Evolutionary conservation across 768 basidiomycete genomes (phyloP).

Genomic region (Rubroboletus satanas): DNA sequence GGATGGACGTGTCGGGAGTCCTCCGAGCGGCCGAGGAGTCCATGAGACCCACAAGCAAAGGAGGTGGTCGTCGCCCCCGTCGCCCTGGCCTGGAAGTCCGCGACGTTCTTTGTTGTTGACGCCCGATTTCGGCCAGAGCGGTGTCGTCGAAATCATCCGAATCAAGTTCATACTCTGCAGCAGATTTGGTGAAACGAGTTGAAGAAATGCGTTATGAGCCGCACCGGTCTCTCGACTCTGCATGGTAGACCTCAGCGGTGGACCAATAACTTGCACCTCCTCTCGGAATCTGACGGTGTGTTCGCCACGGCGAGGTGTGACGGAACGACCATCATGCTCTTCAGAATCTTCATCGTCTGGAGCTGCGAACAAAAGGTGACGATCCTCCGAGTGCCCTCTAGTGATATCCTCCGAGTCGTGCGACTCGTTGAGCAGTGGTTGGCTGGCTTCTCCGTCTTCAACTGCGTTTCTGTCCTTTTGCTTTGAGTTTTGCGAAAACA

Average conservation of each 20-base stretch:
- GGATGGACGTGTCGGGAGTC: conserved; percentile 55
- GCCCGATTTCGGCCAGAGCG: conserved; percentile 29
- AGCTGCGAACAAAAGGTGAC: conserved; percentile 48
- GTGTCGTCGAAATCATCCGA: conserved; percentile 73
- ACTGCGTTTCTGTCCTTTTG: conserved; percentile 26
- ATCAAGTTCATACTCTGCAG: conserved; percentile 78
- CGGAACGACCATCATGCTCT: conserved; percentile 31
- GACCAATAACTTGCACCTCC: conserved; percentile 64
- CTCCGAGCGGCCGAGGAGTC: conserved; percentile 57
- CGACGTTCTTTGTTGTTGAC: conserved; percentile 21
- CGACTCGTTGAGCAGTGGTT: conserved; percentile 54
- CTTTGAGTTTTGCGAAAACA: conserved; percentile 31
- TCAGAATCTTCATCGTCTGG: conserved; percentile 55
- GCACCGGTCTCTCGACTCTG: conserved; percentile 79
- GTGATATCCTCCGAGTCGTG: conserved; percentile 35
- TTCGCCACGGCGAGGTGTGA: conserved; percentile 35
- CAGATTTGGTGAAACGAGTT: conserved; percentile 7
- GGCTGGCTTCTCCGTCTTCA: conserved; percentile 40
- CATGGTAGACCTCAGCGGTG: conserved; percentile 65
- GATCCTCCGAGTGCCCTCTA: conserved; percentile 21
- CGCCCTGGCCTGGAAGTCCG: conserved; percentile 31
- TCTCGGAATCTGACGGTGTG: conserved; percentile 64
- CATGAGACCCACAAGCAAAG: conserved; percentile 75
- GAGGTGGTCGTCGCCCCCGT: conserved; percentile 56
- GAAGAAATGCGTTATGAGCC: conserved; percentile 28